Base-by-base conservation (phyloP, 257 asterid species). In the Misopates orontium region DNA sequence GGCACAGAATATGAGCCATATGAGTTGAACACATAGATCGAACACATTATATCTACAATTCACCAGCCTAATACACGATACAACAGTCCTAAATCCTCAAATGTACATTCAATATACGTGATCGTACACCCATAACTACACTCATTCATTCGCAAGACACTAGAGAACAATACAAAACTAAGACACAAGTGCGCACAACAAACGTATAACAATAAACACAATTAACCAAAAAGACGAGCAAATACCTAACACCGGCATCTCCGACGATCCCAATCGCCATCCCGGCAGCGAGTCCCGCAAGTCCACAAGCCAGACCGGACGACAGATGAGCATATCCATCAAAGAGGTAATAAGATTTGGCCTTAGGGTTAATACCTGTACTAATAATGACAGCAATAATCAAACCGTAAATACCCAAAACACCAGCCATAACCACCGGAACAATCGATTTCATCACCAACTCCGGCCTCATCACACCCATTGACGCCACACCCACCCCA, bases 381-480 rank as follows among this genome's bases (percentile, higher is more conserved):
- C 87, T 81, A 42, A 82, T 84, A 28, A 84, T 84, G 53, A 84
- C 90, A 70, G 90, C 90, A 57, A 84, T 84, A 71, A 84, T 84
- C 81, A 84, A 68, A 8, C 90, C 90, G 51, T 84, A 84, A 57
- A 84, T 84, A 77, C 90, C 90, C 69, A 84, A 60, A 36, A 84
- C 90, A 74, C 90, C 90, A 73, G 90, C 90, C 90, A 82, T 84
- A 25, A 84, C 90, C 73, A 84, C 90, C 21, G 90, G 90, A 44
- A 84, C 90, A 63, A 84, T 84, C 18, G 90, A 84, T 76, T 84
- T 84, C 90, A 84, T 84, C 75, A 84, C 90, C 70, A 84, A 81
- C 81, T 84, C 89, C 17, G 89, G 89, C 72, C 89, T 69, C 89
- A 84, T 84, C 67, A 84, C 90, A 32, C 90, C 87, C 90, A 84